Base-by-base conservation (phyloP, 148 eudicot genomes). In the Oxyria digyna region DNA sequence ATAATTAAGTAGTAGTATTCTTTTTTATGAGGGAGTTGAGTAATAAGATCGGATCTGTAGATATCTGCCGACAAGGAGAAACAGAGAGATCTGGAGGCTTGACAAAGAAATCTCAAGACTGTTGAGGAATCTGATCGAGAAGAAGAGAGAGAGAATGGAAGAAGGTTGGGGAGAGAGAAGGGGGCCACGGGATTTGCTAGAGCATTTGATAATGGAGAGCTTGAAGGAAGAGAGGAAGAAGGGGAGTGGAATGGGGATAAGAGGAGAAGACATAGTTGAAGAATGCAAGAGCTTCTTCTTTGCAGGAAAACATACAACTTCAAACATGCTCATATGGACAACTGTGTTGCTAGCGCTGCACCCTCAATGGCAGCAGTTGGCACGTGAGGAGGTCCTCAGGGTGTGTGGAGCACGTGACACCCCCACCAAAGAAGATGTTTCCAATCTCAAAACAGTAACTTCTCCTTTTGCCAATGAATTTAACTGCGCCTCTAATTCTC, bases 211-310 rank as follows among this genome's bases (percentile, higher is more conserved):
- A 41, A 27, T 65, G 68, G 78, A 74, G 11, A 80, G 80, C 52
- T 29, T 81, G 63, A 66, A 70, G 71, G 32, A 24, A 33, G 66
- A 33, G 55, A 17, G 38, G 15, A 55, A 54, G 62, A 54, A 55
- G 12, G 21, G 49, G 37, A 20, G 18, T 14, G 48, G 20, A 29
- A 29, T 20, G 13, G 52, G 3, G 41, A 76, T 85, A 38, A 78
- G 64, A 0, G 77, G 70, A 13, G 40, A 77, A 18, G 90, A 86
- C 38, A 86, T 86, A 17, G 77, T 86, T 6, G 84, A 86, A 52
- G 91, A 86, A 69, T 86, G 91, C 63, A 86, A 86, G 77, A 80
- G 86, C 48, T 73, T 86, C 72, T 86, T 86, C 78, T 86, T 84
- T 37, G 87, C 91, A 40, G 91, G 91, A n/a, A 86, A 84, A 27